Evolutionary conservation across 2,329 filamentous ascomycete species (phyloP).

Genomic region (Neofusicoccum parvum): DNA sequence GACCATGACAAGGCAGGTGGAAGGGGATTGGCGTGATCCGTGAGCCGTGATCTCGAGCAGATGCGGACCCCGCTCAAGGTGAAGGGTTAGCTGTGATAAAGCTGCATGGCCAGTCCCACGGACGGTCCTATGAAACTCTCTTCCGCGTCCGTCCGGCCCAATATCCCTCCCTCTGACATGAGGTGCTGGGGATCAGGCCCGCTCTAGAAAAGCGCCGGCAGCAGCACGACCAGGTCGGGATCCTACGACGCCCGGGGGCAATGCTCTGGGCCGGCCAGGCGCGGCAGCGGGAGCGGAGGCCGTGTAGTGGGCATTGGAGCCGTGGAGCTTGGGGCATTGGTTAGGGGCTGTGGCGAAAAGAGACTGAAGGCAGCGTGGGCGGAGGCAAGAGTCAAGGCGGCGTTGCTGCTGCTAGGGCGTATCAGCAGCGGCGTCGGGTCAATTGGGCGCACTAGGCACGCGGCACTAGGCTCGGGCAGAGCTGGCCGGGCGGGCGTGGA

Average conservation of each 20-base stretch:
- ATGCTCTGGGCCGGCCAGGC: neutral
- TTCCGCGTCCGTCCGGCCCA: slow-evolving; percentile 31
- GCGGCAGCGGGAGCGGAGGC: neutral
- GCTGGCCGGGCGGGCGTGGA: slow-evolving; percentile 14
- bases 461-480: neutral
- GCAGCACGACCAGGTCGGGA: neutral
- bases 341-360: slow-evolving; percentile 12
- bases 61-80: slow-evolving; percentile 36
- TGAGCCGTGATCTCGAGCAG: slow-evolving; percentile 35
- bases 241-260: slow-evolving; percentile 4
- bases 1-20: slow-evolving; percentile 18
- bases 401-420: neutral
- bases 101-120: slow-evolving; percentile 39
- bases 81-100: slow-evolving; percentile 35
- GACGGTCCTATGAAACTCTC: slow-evolving; percentile 35
- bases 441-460: neutral
- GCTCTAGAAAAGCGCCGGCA: slow-evolving; percentile 17
- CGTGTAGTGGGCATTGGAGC: slow-evolving; percentile 1
- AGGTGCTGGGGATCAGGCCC: slow-evolving; percentile 10
- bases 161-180: slow-evolving; percentile 17
- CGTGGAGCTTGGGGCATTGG: slow-evolving; percentile 1
- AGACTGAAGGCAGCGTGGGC: slow-evolving; percentile 9
- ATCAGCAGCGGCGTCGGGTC: neutral
- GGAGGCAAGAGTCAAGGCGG: neutral
- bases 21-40: slow-evolving; percentile 37